Evolutionary conservation across 805 yeast species (phyloP).

Genomic region (Candida suzukii): DNA sequence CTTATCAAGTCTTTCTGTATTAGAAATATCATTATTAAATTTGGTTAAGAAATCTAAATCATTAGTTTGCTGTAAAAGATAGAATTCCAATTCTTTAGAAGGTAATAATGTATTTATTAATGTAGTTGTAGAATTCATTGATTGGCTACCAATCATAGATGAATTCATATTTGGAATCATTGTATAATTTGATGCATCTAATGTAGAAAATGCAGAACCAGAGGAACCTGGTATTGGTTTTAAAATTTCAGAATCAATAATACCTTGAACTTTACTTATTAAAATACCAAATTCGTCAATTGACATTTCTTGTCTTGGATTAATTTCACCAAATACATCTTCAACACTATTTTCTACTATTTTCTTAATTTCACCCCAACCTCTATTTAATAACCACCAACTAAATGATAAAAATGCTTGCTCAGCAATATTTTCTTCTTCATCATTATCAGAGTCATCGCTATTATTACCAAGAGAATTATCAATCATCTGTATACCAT

Average conservation of each 20-base stretch:
- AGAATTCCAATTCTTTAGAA: constrained; percentile 43
- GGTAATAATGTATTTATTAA: constrained; percentile 32
- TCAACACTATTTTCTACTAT: constrained; percentile 51
- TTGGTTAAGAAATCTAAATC: constrained; percentile 31
- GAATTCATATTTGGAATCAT: constrained; percentile 8
- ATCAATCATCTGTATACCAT: constrained; percentile 23
- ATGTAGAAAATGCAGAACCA: not conserved
- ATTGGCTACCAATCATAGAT: no score
- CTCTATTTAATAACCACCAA: constrained; percentile 91
- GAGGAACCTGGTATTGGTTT: not conserved
- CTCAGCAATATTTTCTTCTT: constrained; percentile 47
- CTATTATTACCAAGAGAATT: constrained; percentile 15
- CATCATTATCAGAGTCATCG: constrained; percentile 13
- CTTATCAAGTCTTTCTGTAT: constrained; percentile 20
- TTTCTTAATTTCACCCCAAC: constrained; percentile 57
- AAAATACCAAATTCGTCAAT: constrained; percentile 50
- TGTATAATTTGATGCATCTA: constrained; percentile 2
- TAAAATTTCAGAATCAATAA: constrained; percentile 20
- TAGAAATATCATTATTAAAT: constrained; percentile 18
- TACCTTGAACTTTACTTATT: constrained; percentile 31
- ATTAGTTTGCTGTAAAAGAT: constrained; percentile 47
- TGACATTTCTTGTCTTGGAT: constrained; percentile 67
- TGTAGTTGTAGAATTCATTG: not conserved
- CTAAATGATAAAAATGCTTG: constrained; percentile 81
- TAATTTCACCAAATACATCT: constrained; percentile 52